Evolutionary conservation across 495 filamentous ascomycete genomes (phyloP).

Genomic region (Podospora didyma): DNA sequence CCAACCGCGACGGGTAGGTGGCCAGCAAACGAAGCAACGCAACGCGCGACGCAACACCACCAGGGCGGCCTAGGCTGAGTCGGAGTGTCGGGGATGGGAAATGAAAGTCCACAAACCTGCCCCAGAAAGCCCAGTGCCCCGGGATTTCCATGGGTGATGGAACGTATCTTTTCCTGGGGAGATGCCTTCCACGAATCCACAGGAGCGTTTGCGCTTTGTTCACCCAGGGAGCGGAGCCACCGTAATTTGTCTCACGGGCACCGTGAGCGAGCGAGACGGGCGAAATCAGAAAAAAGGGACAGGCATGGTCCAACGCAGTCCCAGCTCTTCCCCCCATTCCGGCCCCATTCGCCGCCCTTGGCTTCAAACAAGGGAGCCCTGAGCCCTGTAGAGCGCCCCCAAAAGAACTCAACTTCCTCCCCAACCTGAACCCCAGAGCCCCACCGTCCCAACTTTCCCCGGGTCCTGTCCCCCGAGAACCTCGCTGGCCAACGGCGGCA

Average conservation of each 20-base stretch:
- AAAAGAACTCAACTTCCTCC: too few relatives aligned
- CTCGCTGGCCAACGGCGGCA: not conserved
- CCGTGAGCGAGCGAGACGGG: too few relatives aligned
- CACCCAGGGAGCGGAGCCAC: too few relatives aligned
- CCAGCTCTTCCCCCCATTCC: not conserved
- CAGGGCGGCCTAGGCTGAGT: too few relatives aligned
- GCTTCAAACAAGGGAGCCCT: conserved; percentile 3
- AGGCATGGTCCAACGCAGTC: not conserved
- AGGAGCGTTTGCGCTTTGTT: too few relatives aligned
- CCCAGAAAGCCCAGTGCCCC: too few relatives aligned
- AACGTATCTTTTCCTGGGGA: too few relatives aligned
- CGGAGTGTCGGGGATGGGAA: too few relatives aligned
- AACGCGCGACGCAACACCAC: too few relatives aligned
- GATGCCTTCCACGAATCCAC: too few relatives aligned
- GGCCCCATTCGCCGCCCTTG: conserved; percentile 18
- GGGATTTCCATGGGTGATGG: too few relatives aligned
- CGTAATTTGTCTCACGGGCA: not conserved
- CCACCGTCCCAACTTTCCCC: conserved; percentile 14
- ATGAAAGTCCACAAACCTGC: too few relatives aligned
- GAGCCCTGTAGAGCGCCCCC: not conserved
- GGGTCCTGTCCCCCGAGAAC: conserved; percentile 15
- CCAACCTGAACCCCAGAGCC: not conserved
- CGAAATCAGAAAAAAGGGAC: not conserved
- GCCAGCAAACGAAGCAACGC: not conserved
- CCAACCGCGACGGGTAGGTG: not conserved